Evolutionary conservation across 257 asterid species (phyloP), one percentile per base, ranked within the genome.

Genomic region (Solanum gandarillasii): DNA sequence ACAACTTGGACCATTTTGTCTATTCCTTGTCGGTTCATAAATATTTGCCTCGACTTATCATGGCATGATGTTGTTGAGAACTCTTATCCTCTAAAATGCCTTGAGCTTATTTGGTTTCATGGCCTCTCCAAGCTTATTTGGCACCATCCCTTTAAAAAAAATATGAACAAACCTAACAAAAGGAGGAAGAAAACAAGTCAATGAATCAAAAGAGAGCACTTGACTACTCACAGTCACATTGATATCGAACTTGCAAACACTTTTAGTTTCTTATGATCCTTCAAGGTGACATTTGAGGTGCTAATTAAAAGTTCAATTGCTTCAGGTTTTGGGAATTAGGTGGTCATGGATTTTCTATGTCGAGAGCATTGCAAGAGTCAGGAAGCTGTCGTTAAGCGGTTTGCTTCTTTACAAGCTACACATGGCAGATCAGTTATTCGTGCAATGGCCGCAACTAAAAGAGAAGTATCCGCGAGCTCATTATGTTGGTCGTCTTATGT

Each of bases 281-380:
- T 48, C 20, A 81, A 46, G 41, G 27, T 16, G 39, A 46, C 25
- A 81, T 81, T 43, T 21, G 21, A 23, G 43, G 9, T 68, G 62
- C 36, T 87, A 89, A 75, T 87, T 31, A 35, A 65, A 43, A 75
- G 4, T 32, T 84, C 67, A 41, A 74, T 88, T 21, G 71, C 38
- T 12, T 79, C 75, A 96, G 99, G 94, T 92, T 86, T 60, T 95
- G 14, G 97, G 98, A 46, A 88, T 97, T 76, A 93, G 94, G 90
- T 95, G 98, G 99, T 95, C 98, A 2, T 93, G 94, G 78, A 92
- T 96, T 68, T 95, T 95, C 93, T 96, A 96, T 73, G 93, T 96
- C 35, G 98, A 94, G 92, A 97, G 99, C 94, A 97, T 97, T 89
- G 99, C 98, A 76, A 93, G 98, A 93, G 99, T 97, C 52, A 92